phyloP scores from a whole-genome alignment of 2,329 filamentous ascomycete species.

The Trichoderma endophyticum region DNA sequence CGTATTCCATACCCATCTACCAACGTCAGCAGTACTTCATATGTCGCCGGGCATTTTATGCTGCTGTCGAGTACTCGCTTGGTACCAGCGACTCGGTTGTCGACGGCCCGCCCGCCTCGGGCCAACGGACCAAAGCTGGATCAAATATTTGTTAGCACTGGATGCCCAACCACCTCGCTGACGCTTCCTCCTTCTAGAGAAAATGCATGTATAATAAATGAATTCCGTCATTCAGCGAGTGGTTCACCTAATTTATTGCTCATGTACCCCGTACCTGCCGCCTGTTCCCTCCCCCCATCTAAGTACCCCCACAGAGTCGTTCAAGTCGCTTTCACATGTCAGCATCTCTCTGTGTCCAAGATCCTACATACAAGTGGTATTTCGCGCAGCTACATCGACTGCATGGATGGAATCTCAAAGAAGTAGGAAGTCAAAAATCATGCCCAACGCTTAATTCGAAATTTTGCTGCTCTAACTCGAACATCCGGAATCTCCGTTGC shows the following conservation, averaged over 20 bases:
- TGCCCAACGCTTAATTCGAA: neutral
- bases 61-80: neutral
- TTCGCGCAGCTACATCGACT: neutral
- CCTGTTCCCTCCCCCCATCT: neutral
- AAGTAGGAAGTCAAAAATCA: neutral
- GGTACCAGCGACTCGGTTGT: neutral
- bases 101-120: conserved; percentile 10
- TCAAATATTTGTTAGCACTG: neutral
- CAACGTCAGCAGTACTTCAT: neutral
- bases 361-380: neutral
- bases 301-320: neutral
- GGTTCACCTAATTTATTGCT: neutral
- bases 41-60: neutral
- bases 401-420: neutral
- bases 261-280: neutral
- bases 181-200: neutral
- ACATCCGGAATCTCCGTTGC: neutral
- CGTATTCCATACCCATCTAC: neutral
- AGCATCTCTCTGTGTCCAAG: neutral
- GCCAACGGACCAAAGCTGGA: conserved; percentile 8
- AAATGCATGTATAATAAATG: neutral
- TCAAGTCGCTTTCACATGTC: neutral
- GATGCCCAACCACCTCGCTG: neutral
- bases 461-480: neutral
- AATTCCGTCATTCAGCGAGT: neutral